Percentiles rank a stretch among this genome's conserved stretches.
phyloP scores from a whole-genome alignment of 2,329 filamentous ascomycete species.

The Fusarium sp. region DNA sequence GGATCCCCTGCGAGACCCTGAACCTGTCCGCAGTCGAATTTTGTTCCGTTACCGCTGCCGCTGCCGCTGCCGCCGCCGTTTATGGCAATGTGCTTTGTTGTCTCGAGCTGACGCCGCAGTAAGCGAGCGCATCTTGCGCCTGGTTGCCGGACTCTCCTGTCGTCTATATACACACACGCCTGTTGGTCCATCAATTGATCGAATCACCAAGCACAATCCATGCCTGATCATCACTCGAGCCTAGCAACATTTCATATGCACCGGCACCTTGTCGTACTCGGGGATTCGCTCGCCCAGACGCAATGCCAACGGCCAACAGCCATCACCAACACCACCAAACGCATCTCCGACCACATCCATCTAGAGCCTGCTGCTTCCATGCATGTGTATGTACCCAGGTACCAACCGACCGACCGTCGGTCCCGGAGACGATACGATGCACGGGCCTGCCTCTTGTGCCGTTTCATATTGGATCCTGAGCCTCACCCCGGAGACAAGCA shows the following conservation, averaged over 20 bases:
- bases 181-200: constrained; percentile 10
- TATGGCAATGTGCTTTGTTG: background rate
- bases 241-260: constrained; percentile 3
- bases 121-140: constrained; percentile 21
- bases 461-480: constrained; percentile 14
- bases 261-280: constrained; percentile 12
- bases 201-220: constrained; percentile 15
- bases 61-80: background rate
- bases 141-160: constrained; percentile 6
- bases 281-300: constrained; percentile 1
- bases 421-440: constrained; percentile 14
- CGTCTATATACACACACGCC: constrained; percentile 8
- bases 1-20: constrained; percentile 16
- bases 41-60: background rate
- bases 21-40: constrained; percentile 13
- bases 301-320: constrained; percentile 1
- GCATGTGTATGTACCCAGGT: background rate
- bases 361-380: background rate
- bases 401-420: background rate
- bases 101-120: constrained; percentile 3
- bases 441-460: constrained; percentile 16
- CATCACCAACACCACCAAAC: constrained; percentile 10
- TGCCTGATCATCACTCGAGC: constrained; percentile 20
- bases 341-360: background rate
- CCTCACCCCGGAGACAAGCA: background rate